Evolutionary conservation across 1,284 basidiomycete genomes (phyloP).

Genomic region (Mycena citricolor): DNA sequence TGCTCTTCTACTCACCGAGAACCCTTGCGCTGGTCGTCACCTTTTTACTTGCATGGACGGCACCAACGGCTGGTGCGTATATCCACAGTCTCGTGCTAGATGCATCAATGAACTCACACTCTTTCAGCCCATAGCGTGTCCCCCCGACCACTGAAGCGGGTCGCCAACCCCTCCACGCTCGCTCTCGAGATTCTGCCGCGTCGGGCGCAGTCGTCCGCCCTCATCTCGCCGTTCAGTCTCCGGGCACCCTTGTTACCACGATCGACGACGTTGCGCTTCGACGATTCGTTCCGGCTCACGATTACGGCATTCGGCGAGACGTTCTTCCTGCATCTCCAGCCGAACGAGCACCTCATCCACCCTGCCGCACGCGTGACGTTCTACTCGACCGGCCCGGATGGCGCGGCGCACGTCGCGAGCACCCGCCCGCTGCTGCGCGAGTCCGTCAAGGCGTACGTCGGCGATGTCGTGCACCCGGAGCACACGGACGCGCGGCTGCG

Average conservation of each 20-base stretch:
- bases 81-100: neutral
- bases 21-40: constrained; percentile 25
- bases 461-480: constrained; percentile 61
- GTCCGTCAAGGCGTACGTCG: constrained; percentile 62
- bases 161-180: constrained; percentile 57
- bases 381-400: constrained; percentile 48
- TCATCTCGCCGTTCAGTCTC: constrained; percentile 34
- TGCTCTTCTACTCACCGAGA: too few relatives aligned
- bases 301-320: constrained; percentile 63
- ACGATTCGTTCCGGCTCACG: constrained; percentile 65
- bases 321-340: constrained; percentile 68
- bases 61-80: constrained; percentile 18
- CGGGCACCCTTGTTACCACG: constrained; percentile 34
- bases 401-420: constrained; percentile 43
- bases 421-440: constrained; percentile 55
- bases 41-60: constrained; percentile 21
- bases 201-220: constrained; percentile 25
- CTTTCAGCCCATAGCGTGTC: constrained; percentile 51
- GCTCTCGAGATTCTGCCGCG: constrained; percentile 70
- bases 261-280: constrained; percentile 49
- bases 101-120: neutral
- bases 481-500: constrained; percentile 54
- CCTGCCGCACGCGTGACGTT: constrained; percentile 71
- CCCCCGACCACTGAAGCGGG: constrained; percentile 54
- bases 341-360: constrained; percentile 76